phyloP scores from a whole-genome alignment of 2,329 filamentous ascomycete genomes.

The Colletotrichum theobromicola region DNA sequence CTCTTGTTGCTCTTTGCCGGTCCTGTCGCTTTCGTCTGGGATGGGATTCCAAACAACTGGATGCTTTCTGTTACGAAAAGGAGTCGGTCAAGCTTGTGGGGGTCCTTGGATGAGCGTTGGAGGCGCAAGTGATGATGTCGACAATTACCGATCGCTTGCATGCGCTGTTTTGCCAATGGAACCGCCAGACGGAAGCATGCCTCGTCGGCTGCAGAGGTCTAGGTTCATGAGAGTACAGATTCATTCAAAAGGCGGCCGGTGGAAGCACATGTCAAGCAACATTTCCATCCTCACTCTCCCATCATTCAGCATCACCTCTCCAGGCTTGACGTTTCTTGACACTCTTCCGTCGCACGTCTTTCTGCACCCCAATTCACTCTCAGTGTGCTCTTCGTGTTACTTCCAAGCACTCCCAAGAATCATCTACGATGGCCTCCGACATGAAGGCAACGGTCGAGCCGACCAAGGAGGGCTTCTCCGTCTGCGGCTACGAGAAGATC shows the following conservation, averaged over 20 bases:
- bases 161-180: not conserved
- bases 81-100: constrained; percentile 10
- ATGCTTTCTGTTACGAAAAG: not conserved
- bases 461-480: constrained; percentile 70
- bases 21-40: constrained; percentile 2
- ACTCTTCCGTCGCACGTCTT: not conserved
- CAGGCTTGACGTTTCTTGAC: not conserved
- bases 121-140: constrained; percentile 21
- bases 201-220: not conserved
- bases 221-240: not conserved
- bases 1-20: not conserved
- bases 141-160: not conserved
- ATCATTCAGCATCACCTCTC: not conserved
- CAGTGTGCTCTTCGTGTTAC: not conserved
- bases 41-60: not conserved
- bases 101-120: not conserved
- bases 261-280: not conserved
- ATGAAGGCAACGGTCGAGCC: constrained; percentile 69
- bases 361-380: not conserved
- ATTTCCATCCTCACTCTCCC: not conserved
- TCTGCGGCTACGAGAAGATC: constrained; percentile 78
- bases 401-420: not conserved
- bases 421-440: constrained; percentile 64
- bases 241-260: constrained; percentile 12
- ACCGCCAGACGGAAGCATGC: not conserved